Percentiles rank a stretch among this genome's conserved stretches.
Conservation (phyloP, 768 basidiomycete species). For the Amanita exitialis region DNA sequence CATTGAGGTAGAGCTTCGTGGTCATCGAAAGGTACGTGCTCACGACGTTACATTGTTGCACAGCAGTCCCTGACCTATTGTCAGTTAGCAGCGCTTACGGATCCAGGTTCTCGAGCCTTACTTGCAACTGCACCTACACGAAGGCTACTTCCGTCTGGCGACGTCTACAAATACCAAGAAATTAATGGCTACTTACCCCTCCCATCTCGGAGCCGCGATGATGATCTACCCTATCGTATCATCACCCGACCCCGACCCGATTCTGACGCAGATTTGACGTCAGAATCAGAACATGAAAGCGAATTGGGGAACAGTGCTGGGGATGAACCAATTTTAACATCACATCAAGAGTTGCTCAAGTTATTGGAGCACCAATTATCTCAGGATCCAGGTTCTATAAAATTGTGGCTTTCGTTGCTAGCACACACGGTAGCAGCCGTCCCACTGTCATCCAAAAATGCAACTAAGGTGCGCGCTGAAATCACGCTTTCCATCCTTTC, state of each 20-base stretch:
- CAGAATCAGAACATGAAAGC: constrained; percentile 19
- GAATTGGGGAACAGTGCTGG: constrained; percentile 23
- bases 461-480: constrained; percentile 57
- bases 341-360: constrained; percentile 52
- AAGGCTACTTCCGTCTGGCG: constrained; percentile 28
- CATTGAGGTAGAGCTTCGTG: constrained; percentile 43
- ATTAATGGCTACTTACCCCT: constrained; percentile 59
- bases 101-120: constrained; percentile 43
- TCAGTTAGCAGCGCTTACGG: constrained; percentile 44
- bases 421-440: constrained; percentile 53
- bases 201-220: constrained; percentile 25
- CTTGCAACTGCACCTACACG: constrained; percentile 43
- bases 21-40: constrained; percentile 30
- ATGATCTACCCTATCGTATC: constrained; percentile 36
- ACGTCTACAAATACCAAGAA: constrained; percentile 44
- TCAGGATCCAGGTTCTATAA: constrained; percentile 38
- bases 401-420: constrained; percentile 56
- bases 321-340: constrained; percentile 24
- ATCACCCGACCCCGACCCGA: constrained; percentile 22
- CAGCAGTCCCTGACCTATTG: constrained; percentile 4
- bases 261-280: constrained; percentile 23
- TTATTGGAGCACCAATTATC: constrained; percentile 45
- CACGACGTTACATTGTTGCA: not conserved
- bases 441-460: constrained; percentile 58
- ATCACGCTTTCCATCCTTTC: constrained; percentile 57